phyloP scores from a whole-genome alignment of 106 monocot genomes.

The Dioscorea dumetorum region DNA sequence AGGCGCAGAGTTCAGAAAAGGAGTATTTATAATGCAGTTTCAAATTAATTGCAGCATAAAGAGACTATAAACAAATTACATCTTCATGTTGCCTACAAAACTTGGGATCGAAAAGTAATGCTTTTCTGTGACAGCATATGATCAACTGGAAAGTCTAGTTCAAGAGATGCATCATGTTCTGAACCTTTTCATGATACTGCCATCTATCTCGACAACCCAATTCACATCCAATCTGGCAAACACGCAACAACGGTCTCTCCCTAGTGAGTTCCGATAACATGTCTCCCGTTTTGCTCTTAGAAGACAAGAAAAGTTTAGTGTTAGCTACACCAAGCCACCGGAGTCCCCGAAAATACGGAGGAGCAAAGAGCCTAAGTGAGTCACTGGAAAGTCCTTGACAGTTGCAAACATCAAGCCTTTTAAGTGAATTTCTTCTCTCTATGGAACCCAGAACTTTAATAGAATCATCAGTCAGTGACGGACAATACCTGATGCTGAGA shows the following conservation, averaged over 20 bases:
- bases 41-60: too few relatives aligned
- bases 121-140: too few relatives aligned
- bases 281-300: conserved; percentile 6
- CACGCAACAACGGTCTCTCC: conserved; percentile 24
- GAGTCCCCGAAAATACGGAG: conserved; percentile 47
- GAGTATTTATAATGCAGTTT: too few relatives aligned
- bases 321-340: conserved; percentile 69
- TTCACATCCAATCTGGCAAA: conserved; percentile 62
- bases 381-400: conserved; percentile 48
- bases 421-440: conserved; percentile 27
- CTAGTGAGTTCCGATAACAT: conserved; percentile 16
- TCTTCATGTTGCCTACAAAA: too few relatives aligned
- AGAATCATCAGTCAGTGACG: conserved; percentile 49
- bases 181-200: conserved; percentile 20
- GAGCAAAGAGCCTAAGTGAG: conserved; percentile 24
- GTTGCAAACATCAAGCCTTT: conserved; percentile 66
- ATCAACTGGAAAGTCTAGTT: background rate
- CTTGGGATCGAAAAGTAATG: too few relatives aligned
- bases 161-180: background rate
- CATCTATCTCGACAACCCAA: conserved; percentile 74
- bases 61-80: too few relatives aligned
- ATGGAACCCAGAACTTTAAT: conserved; percentile 40
- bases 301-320: conserved; percentile 17
- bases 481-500: conserved; percentile 66
- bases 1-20: too few relatives aligned